A percentile compares a stretch with the other conserved stretches of the same genome.
phyloP scores from a whole-genome alignment of 2,329 filamentous ascomycete species.

The Didymella sp. region DNA sequence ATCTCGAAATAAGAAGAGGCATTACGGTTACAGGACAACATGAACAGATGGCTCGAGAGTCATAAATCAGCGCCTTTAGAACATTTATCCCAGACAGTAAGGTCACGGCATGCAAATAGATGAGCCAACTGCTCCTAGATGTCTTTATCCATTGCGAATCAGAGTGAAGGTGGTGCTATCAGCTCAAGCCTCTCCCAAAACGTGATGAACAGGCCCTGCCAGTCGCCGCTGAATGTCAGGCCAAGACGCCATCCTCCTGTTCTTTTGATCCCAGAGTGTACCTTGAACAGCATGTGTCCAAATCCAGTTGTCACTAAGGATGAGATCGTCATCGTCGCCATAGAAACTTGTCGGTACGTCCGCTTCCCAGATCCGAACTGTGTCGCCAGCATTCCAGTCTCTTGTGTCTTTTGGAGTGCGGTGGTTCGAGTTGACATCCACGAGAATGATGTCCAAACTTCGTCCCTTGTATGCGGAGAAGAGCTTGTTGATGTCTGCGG shows the following conservation, averaged over 20 bases:
- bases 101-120: no score
- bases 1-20: no score
- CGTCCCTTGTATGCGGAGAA: conserved; percentile 31
- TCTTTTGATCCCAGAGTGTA: conserved; percentile 28
- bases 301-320: conserved; percentile 36
- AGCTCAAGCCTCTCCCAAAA: neutral
- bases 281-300: conserved; percentile 35
- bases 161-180: neutral
- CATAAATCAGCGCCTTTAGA: no score
- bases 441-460: conserved; percentile 34
- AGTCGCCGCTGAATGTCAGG: conserved; percentile 22
- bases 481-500: conserved; percentile 26
- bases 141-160: no score
- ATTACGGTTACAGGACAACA: no score
- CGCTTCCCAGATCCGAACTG: conserved; percentile 36
- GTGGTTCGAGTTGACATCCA: conserved; percentile 38
- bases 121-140: no score
- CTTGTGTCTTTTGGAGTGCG: conserved; percentile 27
- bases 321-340: conserved; percentile 35
- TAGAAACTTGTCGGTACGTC: conserved; percentile 42
- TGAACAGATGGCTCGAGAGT: no score
- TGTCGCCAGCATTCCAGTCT: conserved; percentile 31
- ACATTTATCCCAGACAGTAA: no score
- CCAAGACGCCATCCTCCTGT: conserved; percentile 35
- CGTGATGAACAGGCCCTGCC: conserved; percentile 21